Conservation (phyloP, 2,329 filamentous ascomycete genomes). For the Aspergillus fischeri region DNA sequence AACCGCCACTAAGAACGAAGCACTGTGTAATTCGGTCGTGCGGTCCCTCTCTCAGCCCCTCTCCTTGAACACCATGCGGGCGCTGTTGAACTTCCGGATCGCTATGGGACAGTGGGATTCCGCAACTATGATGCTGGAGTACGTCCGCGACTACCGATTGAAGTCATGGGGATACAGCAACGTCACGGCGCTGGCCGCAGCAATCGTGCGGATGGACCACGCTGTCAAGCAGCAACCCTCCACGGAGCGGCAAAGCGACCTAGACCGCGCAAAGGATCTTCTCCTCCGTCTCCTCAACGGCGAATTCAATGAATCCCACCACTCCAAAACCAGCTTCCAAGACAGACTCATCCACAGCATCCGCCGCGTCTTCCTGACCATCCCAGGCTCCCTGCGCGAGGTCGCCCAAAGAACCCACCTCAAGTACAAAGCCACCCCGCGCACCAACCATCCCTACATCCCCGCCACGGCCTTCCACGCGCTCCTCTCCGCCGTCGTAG, state of each 20-base stretch:
- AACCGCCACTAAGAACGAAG: conserved; percentile 43
- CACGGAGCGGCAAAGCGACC: conserved; percentile 10
- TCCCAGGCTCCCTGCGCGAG: conserved; percentile 29
- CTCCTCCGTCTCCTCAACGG: conserved; percentile 33
- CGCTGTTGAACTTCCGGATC: conserved; percentile 33
- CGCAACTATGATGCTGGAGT: conserved; percentile 28
- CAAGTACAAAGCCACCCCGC: conserved; percentile 8
- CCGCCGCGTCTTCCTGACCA: conserved; percentile 26
- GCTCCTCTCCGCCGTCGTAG: conserved; percentile 53
- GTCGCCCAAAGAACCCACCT: conserved; percentile 19
- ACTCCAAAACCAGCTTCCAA: conserved; percentile 22
- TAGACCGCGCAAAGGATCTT: conserved; percentile 27
- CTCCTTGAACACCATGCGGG: conserved; percentile 32
- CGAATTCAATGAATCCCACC: conserved; percentile 27
- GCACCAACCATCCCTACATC: conserved; percentile 24
- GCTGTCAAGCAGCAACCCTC: conserved; percentile 12
- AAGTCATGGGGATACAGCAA: conserved; percentile 39
- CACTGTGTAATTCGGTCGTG: conserved; percentile 28
- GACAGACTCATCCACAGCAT: conserved; percentile 26
- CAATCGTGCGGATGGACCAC: conserved; percentile 38
- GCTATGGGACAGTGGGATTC: conserved; percentile 31
- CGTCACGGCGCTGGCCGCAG: conserved; percentile 32
- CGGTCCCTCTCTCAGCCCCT: conserved; percentile 29
- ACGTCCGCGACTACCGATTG: conserved; percentile 29
- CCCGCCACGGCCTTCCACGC: conserved; percentile 46